Base-by-base conservation (phyloP, 2,329 filamentous ascomycete genomes). In the Apiospora malaysiana region DNA sequence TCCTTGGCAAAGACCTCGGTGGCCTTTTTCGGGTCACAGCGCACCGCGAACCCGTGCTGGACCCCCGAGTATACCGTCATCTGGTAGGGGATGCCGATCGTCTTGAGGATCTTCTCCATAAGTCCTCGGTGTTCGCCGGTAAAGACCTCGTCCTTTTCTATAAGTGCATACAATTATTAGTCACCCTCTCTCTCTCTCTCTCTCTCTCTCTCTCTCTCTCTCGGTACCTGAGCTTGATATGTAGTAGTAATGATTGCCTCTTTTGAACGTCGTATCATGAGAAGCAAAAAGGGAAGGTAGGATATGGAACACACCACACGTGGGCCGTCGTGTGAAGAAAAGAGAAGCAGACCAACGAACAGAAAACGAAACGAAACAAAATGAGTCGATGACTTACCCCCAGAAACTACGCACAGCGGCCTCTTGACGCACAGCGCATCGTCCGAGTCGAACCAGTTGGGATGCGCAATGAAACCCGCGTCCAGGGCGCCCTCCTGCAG, bases 1-100 rank as follows among this genome's bases (percentile, higher is more conserved):
- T 72, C 70, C 68, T 66, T 69, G 37, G 56, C 71, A 76, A 88
- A 94, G 79, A 87, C 89, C 77, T 87, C 80, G 59, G 83, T 74
- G 78, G 85, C 85, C 72, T 89, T 85, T 69, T 77, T 86, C 56
- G 86, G 71, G 77, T 95, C 91, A 23, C 85, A 86, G 69, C 92
- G 88, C 1, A 94, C 89, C 14, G 90, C 86, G 76, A 95, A 96
- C 0, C 93, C 93, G 80, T 95, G 93, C 70, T 82, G 80, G 37
- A 93, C 89, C 68, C 88, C 88, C 4, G 88, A 89, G 84, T 88
- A 95, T 14, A 95, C 83, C 78, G 86, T 92, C 78, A 95, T 90
- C 82, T 95, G 92, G 82, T 92, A 95, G 23, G 88, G 86, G 72
- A 84, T 81, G 27, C 84, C 84, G 1, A 83, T 83, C 77, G 88